These are phyloP conservation scores for Brassica balearica DNA, from an alignment of 441 rosid species.

Conservation along the genomic window DNA sequence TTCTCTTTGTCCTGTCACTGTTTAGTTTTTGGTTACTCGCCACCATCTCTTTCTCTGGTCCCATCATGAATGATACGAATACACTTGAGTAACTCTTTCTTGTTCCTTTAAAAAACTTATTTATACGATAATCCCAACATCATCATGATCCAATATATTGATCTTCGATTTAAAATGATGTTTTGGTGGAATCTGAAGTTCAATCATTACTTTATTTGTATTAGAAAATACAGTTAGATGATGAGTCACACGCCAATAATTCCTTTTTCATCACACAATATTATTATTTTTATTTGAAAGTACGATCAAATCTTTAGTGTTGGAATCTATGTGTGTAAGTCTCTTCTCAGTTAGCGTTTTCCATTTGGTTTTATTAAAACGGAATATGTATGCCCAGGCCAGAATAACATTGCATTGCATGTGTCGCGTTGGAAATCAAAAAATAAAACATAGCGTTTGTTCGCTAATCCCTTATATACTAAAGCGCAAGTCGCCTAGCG, in stretches of 20 bases:
- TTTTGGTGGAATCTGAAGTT: slow-evolving; percentile 26
- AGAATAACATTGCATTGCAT: slow-evolving; percentile 13
- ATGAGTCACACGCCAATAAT: neutral
- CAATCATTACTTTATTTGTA: slow-evolving; percentile 28
- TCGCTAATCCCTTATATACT: too few species aligned
- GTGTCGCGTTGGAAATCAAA: neutral
- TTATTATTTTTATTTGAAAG: neutral
- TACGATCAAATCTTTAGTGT: neutral
- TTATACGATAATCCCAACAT: slow-evolving; percentile 12
- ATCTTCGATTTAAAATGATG: slow-evolving; percentile 22
- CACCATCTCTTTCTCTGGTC: slow-evolving; percentile 43
- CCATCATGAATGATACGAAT: slow-evolving; percentile 37
- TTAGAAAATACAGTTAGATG: neutral
- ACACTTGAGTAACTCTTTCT: slow-evolving; percentile 30
- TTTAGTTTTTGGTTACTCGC: slow-evolving; percentile 30
- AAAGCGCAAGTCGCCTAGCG: too few species aligned
- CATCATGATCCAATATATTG: slow-evolving; percentile 20
- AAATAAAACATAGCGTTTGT: neutral
- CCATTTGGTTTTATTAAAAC: neutral
- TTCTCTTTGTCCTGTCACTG: slow-evolving; percentile 39
- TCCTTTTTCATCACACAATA: neutral
- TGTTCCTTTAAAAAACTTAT: neutral
- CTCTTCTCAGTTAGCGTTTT: neutral
- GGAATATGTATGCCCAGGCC: neutral
- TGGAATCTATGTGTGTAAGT: slow-evolving; percentile 14